A percentile compares a stretch with the other conserved stretches of the same genome.
These are phyloP conservation scores for Apiotrichum sp. DNA, from an alignment of 1,284 basidiomycete species.

Conservation along the genomic window DNA sequence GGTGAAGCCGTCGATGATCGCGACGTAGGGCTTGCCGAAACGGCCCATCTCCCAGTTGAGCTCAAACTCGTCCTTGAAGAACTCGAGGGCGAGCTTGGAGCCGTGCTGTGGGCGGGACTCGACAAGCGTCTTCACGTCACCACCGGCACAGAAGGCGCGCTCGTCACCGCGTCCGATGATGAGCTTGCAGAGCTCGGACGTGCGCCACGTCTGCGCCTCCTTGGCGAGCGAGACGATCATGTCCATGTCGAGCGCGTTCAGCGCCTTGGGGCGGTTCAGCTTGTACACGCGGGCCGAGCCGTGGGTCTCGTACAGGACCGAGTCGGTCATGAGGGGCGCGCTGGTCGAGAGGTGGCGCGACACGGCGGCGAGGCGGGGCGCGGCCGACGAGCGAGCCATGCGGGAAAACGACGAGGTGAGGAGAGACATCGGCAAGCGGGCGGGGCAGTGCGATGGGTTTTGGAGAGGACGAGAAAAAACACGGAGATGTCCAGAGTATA, in stretches of 20 bases:
- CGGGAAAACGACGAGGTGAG: slow-evolving; percentile 10
- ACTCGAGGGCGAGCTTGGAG: slow-evolving; percentile 60
- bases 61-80: slow-evolving; percentile 92
- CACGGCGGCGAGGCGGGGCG: slow-evolving; percentile 25
- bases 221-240: slow-evolving; percentile 73
- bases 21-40: slow-evolving; percentile 78
- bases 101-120: slow-evolving; percentile 23
- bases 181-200: slow-evolving; percentile 64
- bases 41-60: slow-evolving; percentile 78
- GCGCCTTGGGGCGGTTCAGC: slow-evolving; percentile 68
- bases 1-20: slow-evolving; percentile 83
- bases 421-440: slow-evolving; percentile 16
- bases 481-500: background rate
- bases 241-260: slow-evolving; percentile 76
- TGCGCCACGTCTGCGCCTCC: slow-evolving; percentile 65
- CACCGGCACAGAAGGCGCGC: slow-evolving; percentile 87
- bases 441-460: background rate
- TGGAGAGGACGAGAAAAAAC: background rate
- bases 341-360: slow-evolving; percentile 30
- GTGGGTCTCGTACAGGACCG: slow-evolving; percentile 22
- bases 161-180: slow-evolving; percentile 73
- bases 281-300: slow-evolving; percentile 30
- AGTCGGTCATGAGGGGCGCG: slow-evolving; percentile 16
- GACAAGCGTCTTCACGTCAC: slow-evolving; percentile 61
- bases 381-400: slow-evolving; percentile 12